Evolutionary conservation across 768 basidiomycete genomes (phyloP), one percentile per base, ranked within the genome.

Genomic region (Lactarius deliciosus): DNA sequence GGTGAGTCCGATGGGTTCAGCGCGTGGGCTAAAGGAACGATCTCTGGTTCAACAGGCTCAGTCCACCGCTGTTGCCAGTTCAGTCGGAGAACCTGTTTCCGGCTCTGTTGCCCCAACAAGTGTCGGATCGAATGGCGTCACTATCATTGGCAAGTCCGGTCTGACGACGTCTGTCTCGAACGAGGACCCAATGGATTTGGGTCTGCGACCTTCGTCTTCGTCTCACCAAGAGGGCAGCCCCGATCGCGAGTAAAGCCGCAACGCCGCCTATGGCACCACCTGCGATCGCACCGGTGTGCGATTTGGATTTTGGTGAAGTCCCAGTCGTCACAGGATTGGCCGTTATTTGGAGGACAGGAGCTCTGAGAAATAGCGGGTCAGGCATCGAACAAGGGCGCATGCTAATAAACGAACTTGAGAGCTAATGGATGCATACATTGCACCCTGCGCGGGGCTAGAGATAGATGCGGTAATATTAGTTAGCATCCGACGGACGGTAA

Each of bases 381-480:
- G 38, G 1, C 7, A 34, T 30, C 6, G 32, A 20, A 40, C n/a
- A n/a, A 34, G 1, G 22, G 32, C 2, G 45, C 50, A 15, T 25
- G 2, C 18, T 28, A 22, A 40, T 15, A 15, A 9, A 64, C 73
- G 57, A 36, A 73, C 73, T 45, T 68, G n/a, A 70, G 55, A 25
- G 73, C 72, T 13, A 73, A 57, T 25, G 68, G 72, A n/a, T 7
- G 73, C 73, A 62, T 66, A 73, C 61, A 73, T 62, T 11, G 67
- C 73, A 40, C 73, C 73, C 13, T 70, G 68, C 6, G 68, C 72
- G 20, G 73, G 72, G 56, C 73, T 73, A 28, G n/a, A 32, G 36
- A 22, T 8, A 3, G 9, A 16, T 5, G 18, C 7, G 1, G 43
- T n/a, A 28, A 6, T 18, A 18, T 60, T 16, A 47, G 36, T 38